Evolutionary conservation across 164 flowering plant species (phyloP), one percentile per base, ranked within the genome.

Genomic region (Paratinospora sagittata): DNA sequence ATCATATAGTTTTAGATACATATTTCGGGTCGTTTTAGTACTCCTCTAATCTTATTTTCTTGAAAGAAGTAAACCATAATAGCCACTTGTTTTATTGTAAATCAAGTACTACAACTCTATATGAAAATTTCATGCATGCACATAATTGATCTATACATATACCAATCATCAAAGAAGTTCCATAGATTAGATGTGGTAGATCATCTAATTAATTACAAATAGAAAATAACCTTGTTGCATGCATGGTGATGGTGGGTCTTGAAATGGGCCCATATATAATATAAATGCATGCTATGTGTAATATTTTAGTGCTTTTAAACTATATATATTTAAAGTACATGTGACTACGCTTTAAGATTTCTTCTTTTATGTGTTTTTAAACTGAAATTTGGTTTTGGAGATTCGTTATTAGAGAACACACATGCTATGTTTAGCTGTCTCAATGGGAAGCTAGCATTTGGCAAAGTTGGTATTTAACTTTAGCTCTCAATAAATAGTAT

Each of bases 351-450:
- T 55, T 78, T 41, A 63, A 58, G 60, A 71, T 68, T 60, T 36
- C 37, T 27, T 27, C n/a, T 23, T 24, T 36, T 64, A 14, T 49
- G 13, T 68, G 27, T 57, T 21, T 26, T 30, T 66, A 34, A 33
- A 67, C 2, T n/a, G 52, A 19, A n/a, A 68, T 36, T 70, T 55
- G 33, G 76, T 69, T 71, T 70, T 73, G 73, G 69, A 75, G 82
- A 80, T 77, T 74, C 80, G 61, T 67, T 45, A 43, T 68, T 30
- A 49, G 36, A 27, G 61, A 55, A 23, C 6, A 55, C 61, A 55
- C 61, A 55, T 55, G 61, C 24, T 9, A 16, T 30, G 52, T 39
- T 67, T 14, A 67, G 23, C 49, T 67, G 57, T 33, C 61, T 52
- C 58, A 7, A 19, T 30, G 37, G 9, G 34, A 30, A 30, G 34